Percentiles rank a stretch among this genome's conserved stretches.
These are phyloP conservation scores for Reticulascus tulasneorum DNA, from an alignment of 2,329 filamentous ascomycete genomes.

Conservation along the genomic window DNA sequence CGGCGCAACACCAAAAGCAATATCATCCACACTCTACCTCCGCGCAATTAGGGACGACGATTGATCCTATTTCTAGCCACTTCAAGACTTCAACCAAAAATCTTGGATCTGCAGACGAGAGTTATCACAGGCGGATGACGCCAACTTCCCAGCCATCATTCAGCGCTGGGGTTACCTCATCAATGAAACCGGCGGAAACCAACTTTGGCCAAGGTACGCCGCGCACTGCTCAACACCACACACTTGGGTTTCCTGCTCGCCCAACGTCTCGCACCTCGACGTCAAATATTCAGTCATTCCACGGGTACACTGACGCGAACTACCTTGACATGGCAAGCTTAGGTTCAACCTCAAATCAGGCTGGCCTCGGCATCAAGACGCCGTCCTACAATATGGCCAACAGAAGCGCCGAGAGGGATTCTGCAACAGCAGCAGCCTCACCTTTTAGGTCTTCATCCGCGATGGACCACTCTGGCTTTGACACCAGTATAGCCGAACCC, in stretches of 20 bases:
- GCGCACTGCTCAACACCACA: constrained; percentile 1
- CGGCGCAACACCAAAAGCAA: constrained; percentile 13
- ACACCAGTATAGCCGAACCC: constrained; percentile 2
- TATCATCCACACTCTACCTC: constrained; percentile 9
- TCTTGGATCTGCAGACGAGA: no score
- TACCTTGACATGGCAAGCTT: constrained; percentile 8
- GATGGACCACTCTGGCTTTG: constrained; percentile 2
- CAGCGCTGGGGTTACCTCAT: not conserved
- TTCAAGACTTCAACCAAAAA: constrained; percentile 1
- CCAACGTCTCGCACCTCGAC: not conserved
- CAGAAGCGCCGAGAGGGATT: no score
- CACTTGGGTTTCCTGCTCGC: constrained; percentile 3
- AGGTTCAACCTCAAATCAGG: constrained; percentile 3
- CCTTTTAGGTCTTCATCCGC: constrained; percentile 2
- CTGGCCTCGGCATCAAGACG: constrained; percentile 1
- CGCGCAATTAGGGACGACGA: not conserved
- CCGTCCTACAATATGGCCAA: constrained; percentile 3
- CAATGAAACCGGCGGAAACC: not conserved
- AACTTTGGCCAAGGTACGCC: not conserved
- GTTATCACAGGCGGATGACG: not conserved
- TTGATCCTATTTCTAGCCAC: not conserved
- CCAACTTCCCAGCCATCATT: constrained; percentile 4
- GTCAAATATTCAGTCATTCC: constrained; percentile 4
- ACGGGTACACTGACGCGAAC: constrained; percentile 6
- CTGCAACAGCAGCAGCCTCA: constrained; percentile 5